These are phyloP conservation scores for Physcomitrium patens DNA, from an alignment of 225 moss, liverwort and hornwort genomes.

Conservation along the genomic window DNA sequence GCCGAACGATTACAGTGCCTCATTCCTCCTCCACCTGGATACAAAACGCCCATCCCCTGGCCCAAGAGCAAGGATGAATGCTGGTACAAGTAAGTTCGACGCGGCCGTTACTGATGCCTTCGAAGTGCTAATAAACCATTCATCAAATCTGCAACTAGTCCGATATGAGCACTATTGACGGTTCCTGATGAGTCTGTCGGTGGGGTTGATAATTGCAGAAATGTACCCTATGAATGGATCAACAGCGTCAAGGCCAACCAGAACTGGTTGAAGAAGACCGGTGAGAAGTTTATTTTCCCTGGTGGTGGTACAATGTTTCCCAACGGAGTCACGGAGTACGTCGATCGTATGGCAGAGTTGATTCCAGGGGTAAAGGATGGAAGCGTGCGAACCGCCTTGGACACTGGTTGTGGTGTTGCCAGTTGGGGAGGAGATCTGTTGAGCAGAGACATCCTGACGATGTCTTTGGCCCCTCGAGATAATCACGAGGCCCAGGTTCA, in stretches of 20 bases:
- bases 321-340: slow-evolving; percentile 78
- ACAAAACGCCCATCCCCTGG: slow-evolving; percentile 71
- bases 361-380: slow-evolving; percentile 85
- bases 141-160: not conserved
- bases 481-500: slow-evolving; percentile 91
- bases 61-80: slow-evolving; percentile 75
- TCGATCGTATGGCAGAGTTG: slow-evolving; percentile 72
- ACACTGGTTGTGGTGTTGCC: slow-evolving; percentile 91
- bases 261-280: slow-evolving; percentile 88
- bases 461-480: slow-evolving; percentile 85
- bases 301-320: slow-evolving; percentile 96
- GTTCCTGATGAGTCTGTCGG: not conserved
- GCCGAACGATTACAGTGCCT: slow-evolving; percentile 56
- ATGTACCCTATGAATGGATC: slow-evolving; percentile 92
- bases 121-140: too few relatives aligned
- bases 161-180: not conserved
- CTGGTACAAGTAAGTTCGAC: slow-evolving; percentile 77
- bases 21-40: slow-evolving; percentile 73
- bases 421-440: slow-evolving; percentile 88
- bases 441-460: slow-evolving; percentile 61
- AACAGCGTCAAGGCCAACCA: slow-evolving; percentile 83
- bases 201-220: slow-evolving; percentile 35
- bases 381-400: slow-evolving; percentile 71
- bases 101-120: too few relatives aligned
- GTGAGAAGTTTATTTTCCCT: slow-evolving; percentile 83